Conservation (phyloP, 306 rosid species). For the Malus sylvestris region DNA sequence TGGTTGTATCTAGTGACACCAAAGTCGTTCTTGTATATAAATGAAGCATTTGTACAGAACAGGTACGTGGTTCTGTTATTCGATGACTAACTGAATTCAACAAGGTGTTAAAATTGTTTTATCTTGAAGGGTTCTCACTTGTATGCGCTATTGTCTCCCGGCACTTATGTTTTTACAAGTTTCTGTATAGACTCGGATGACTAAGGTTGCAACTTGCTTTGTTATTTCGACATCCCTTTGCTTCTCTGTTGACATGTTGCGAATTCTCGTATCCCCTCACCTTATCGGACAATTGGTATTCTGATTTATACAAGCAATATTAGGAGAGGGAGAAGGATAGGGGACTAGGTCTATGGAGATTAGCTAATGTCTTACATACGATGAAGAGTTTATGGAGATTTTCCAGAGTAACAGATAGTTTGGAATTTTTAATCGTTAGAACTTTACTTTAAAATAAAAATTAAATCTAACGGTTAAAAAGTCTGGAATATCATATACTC, state of each 20-base stretch:
- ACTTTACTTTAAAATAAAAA: no score
- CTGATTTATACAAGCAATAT: no score
- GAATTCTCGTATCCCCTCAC: not conserved
- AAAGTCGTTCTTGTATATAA: constrained; percentile 24
- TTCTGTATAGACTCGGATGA: not conserved
- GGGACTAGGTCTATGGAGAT: no score
- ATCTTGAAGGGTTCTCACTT: not conserved
- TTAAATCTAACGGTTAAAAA: no score
- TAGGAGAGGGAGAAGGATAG: no score
- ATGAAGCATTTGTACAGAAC: constrained; percentile 39
- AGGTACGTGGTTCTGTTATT: constrained; percentile 17
- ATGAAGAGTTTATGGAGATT: no score
- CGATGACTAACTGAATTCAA: constrained; percentile 37
- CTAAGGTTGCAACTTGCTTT: not conserved
- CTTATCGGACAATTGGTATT: not conserved
- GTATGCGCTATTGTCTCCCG: not conserved
- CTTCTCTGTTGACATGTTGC: not conserved
- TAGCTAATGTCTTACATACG: no score
- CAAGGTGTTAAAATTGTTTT: constrained; percentile 22
- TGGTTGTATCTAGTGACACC: constrained; percentile 15
- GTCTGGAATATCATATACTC: no score
- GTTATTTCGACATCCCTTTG: not conserved
- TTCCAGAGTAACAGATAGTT: no score
- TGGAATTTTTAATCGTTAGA: no score
- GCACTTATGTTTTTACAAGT: not conserved